These are phyloP conservation scores for Saprolegnia diclina DNA, from an alignment of 352 stramenopile genomes.

Conservation along the genomic window DNA sequence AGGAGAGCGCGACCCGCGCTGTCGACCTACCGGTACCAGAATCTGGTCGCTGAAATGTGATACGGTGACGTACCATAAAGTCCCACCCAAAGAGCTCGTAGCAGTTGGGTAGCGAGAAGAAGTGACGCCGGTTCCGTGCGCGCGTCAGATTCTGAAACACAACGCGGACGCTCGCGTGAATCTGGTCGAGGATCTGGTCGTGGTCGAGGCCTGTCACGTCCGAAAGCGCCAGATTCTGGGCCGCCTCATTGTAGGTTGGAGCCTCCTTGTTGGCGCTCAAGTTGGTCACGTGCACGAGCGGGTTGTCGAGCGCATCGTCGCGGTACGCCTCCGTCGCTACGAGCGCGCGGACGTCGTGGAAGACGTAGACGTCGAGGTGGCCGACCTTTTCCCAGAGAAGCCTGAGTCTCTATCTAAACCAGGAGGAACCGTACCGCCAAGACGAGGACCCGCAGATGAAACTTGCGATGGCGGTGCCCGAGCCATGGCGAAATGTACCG, in stretches of 20 bases:
- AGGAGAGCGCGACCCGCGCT: constrained; percentile 6
- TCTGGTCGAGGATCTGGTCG: background rate
- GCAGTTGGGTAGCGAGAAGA: constrained; percentile 31
- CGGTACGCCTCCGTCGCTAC: constrained; percentile 24
- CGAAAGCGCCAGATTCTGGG: constrained; percentile 2
- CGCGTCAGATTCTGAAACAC: constrained; percentile 17
- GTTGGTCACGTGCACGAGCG: constrained; percentile 33
- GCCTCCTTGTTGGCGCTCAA: constrained; percentile 28
- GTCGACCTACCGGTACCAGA: constrained; percentile 26
- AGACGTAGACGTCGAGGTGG: constrained; percentile 32
- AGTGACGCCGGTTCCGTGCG: constrained; percentile 28
- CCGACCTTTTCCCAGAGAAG: constrained; percentile 23
- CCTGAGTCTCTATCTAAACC: background rate
- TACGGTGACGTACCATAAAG: constrained; percentile 28
- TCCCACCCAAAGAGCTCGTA: constrained; percentile 34
- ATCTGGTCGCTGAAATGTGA: background rate
- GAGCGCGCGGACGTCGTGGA: constrained; percentile 29
- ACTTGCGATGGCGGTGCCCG: constrained; percentile 26
- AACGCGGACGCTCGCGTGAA: constrained; percentile 7
- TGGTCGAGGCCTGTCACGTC: background rate
- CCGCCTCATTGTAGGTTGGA: background rate
- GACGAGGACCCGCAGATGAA: constrained; percentile 31
- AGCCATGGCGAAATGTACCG: constrained; percentile 17
- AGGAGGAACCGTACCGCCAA: constrained; percentile 16
- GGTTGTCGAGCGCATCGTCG: constrained; percentile 1